phyloP scores from a whole-genome alignment of 805 yeast species.

The Hanseniaspora guilliermondii region DNA sequence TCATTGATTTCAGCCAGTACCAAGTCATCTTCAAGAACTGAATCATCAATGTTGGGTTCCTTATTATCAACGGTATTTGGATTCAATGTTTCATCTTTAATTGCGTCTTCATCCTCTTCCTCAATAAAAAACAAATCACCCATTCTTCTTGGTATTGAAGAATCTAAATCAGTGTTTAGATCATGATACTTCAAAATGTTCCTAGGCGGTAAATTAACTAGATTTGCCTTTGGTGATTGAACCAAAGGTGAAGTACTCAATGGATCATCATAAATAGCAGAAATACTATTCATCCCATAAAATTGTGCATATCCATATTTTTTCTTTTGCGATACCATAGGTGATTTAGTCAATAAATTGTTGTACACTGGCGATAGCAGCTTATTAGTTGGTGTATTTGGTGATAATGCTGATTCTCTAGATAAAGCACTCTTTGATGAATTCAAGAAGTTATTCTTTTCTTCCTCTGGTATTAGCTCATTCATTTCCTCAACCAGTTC shows the following conservation, averaged over 20 bases:
- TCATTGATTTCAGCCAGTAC: constrained; percentile 40
- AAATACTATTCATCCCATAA: neutral
- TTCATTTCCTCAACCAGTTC: constrained; percentile 4
- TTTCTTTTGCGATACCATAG: constrained; percentile 35
- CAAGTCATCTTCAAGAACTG: constrained; percentile 29
- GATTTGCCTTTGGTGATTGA: neutral
- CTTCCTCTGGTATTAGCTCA: neutral
- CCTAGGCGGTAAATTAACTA: neutral
- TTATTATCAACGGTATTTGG: neutral
- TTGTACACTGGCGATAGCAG: constrained; percentile 15
- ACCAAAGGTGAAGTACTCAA: neutral
- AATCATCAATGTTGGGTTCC: constrained; percentile 18
- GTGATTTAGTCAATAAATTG: constrained; percentile 35
- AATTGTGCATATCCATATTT: constrained; percentile 6
- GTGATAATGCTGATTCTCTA: neutral
- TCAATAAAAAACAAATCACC: constrained; percentile 26
- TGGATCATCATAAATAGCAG: neutral
- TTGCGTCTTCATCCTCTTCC: constrained; percentile 26
- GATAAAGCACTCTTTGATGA: neutral
- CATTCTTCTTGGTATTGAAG: constrained; percentile 28
- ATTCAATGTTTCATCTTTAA: neutral
- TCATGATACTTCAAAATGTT: constrained; percentile 30
- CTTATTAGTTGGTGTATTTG: neutral
- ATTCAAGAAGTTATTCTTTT: neutral
- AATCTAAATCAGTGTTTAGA: constrained; percentile 27